A percentile compares a stretch with the other conserved stretches of the same genome.
Evolutionary conservation across 371 early-diverging fungal genomes (phyloP).

Genomic region (Mucor irregularis): DNA sequence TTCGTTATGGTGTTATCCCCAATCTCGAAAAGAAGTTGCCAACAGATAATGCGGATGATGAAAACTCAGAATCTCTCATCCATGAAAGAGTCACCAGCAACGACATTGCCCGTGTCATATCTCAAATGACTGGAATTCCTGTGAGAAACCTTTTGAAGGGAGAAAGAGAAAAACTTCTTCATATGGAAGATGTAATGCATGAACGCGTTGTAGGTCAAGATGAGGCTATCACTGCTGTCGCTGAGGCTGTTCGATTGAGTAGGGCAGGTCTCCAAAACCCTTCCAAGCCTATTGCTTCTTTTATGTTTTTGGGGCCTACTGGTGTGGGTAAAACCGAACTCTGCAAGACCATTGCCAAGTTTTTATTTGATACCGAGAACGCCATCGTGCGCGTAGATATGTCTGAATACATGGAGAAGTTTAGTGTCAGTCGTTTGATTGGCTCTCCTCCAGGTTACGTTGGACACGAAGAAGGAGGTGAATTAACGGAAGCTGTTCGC

Average conservation of each 20-base stretch:
- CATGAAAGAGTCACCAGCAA: slow-evolving; percentile 88
- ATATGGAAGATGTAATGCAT: slow-evolving; percentile 72
- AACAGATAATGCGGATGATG: slow-evolving; percentile 54
- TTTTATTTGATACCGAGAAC: slow-evolving; percentile 88
- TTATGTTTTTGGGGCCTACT: slow-evolving; percentile 91
- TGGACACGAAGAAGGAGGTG: slow-evolving; percentile 86
- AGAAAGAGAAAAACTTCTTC: slow-evolving; percentile 81
- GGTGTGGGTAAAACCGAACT: slow-evolving; percentile 93
- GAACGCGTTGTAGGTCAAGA: slow-evolving; percentile 87
- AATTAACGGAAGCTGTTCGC: slow-evolving; percentile 88
- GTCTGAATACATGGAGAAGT: slow-evolving; percentile 83
- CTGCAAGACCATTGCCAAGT: slow-evolving; percentile 85
- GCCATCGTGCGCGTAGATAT: slow-evolving; percentile 91
- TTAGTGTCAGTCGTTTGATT: slow-evolving; percentile 77
- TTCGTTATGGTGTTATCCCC: slow-evolving; percentile 91
- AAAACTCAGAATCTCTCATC: slow-evolving; percentile 60
- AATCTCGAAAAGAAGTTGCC: slow-evolving; percentile 72
- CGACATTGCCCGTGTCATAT: slow-evolving; percentile 85
- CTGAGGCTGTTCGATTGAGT: slow-evolving; percentile 79
- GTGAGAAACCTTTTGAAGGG: slow-evolving; percentile 77
- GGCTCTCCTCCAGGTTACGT: slow-evolving; percentile 92
- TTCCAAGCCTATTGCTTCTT: slow-evolving; percentile 83
- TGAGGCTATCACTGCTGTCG: slow-evolving; percentile 71
- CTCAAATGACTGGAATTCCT: slow-evolving; percentile 89
- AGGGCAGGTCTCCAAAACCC: slow-evolving; percentile 73